phyloP scores from a whole-genome alignment of 208 protist genomes.

The Tritrichomonas musculus region DNA sequence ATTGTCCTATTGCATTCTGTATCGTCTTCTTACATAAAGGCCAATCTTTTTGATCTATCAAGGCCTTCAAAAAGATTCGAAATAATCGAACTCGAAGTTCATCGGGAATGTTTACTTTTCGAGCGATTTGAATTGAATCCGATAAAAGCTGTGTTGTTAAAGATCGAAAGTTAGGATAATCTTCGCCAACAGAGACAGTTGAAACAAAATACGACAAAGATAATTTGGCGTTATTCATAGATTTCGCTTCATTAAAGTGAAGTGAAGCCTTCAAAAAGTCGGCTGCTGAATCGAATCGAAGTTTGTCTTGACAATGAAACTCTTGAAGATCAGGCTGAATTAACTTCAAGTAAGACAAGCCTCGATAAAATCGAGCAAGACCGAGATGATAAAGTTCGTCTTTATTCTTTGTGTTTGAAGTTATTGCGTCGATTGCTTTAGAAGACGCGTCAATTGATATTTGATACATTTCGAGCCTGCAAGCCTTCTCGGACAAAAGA shows the following conservation, averaged over 20 bases:
- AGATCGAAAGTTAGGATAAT: not conserved
- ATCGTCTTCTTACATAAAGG: not conserved
- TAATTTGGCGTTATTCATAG: not conserved
- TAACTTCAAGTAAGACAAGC: not conserved
- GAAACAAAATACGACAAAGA: not conserved
- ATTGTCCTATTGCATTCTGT: not conserved
- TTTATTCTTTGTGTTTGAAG: not conserved
- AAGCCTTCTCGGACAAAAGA: not conserved
- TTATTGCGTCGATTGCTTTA: not conserved
- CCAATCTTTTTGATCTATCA: constrained; percentile 24
- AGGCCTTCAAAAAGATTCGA: not conserved
- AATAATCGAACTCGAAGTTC: not conserved
- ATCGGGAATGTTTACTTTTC: not conserved
- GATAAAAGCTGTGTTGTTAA: not conserved
- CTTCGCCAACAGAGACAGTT: not conserved
- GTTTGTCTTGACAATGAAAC: not conserved
- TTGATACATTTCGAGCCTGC: not conserved
- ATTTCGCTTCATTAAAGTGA: not conserved
- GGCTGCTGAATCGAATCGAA: constrained; percentile 8
- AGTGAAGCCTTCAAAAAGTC: not conserved
- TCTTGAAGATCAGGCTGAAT: constrained; percentile 18
- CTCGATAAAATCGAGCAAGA: not conserved
- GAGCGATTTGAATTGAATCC: not conserved
- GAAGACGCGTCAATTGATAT: not conserved
- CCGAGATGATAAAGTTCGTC: constrained; percentile 15